Evolutionary conservation across 225 moss, liverwort and hornwort genomes (phyloP).

Genomic region (Pleurozium schreberi): DNA sequence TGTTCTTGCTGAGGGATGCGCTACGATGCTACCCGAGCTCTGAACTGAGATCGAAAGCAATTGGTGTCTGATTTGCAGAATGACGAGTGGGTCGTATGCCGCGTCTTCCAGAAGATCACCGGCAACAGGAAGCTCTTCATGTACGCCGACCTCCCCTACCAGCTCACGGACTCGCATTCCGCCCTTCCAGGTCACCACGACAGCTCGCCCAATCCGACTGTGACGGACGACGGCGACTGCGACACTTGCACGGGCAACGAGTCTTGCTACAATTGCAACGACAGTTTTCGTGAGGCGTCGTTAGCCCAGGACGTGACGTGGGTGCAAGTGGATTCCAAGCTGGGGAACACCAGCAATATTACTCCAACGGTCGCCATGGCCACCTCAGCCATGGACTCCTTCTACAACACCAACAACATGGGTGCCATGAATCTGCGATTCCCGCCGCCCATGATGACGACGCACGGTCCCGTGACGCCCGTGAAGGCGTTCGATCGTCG

Average conservation of each 20-base stretch:
- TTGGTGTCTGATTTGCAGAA: constrained; percentile 11
- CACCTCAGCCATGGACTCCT: constrained; percentile 13
- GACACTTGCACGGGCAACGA: constrained; percentile 31
- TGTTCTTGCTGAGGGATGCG: not conserved
- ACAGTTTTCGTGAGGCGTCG: constrained; percentile 5
- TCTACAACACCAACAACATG: not conserved
- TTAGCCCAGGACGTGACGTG: constrained; percentile 9
- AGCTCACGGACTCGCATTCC: constrained; percentile 10
- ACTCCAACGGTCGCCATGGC: not conserved
- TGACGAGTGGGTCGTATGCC: constrained; percentile 50
- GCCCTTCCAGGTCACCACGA: constrained; percentile 13
- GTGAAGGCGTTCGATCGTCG: constrained; percentile 6
- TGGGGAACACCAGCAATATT: not conserved
- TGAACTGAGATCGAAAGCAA: not conserved
- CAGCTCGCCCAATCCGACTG: constrained; percentile 36
- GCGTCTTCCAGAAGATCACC: constrained; percentile 31
- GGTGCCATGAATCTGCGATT: not conserved
- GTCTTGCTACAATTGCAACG: constrained; percentile 32
- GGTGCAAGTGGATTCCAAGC: constrained; percentile 21
- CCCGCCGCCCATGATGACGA: not conserved
- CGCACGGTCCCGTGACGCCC: not conserved
- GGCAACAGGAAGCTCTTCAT: constrained; percentile 28
- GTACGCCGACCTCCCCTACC: constrained; percentile 13
- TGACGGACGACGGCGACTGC: constrained; percentile 35
- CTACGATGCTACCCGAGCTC: not conserved